phyloP scores from a whole-genome alignment of 2,329 filamentous ascomycete species.

The Diaporthe citriasiana region DNA sequence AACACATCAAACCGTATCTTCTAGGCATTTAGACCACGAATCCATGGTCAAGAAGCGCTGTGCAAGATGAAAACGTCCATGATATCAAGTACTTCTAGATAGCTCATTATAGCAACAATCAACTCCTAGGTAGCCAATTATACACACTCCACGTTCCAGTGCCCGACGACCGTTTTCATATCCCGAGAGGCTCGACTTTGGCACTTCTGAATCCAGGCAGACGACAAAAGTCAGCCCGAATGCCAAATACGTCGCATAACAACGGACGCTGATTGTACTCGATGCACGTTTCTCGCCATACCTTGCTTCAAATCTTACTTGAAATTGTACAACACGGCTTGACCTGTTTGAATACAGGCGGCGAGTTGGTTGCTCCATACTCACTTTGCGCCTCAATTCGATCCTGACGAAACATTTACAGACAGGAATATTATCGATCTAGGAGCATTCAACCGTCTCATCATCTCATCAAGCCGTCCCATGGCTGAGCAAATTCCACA shows the following conservation, averaged over 20 bases:
- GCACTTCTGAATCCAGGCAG: background rate
- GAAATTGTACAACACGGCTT: background rate
- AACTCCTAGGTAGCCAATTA: background rate
- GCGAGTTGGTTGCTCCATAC: background rate
- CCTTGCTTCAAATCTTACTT: background rate
- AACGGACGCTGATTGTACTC: background rate
- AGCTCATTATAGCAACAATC: background rate
- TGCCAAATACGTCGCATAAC: background rate
- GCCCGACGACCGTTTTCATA: background rate
- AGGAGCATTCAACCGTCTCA: background rate
- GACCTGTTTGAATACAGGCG: background rate
- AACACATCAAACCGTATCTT: background rate
- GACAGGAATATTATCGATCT: background rate
- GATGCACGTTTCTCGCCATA: too few relatives aligned
- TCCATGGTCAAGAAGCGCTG: background rate
- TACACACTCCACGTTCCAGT: background rate
- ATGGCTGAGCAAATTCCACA: background rate
- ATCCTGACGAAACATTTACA: conserved; percentile 6
- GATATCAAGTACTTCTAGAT: background rate
- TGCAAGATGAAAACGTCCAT: background rate
- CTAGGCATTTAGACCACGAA: background rate
- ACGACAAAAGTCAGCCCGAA: too few relatives aligned
- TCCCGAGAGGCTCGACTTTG: too few relatives aligned
- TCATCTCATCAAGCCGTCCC: conserved; percentile 3
- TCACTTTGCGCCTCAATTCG: background rate